Evolutionary conservation across 768 basidiomycete genomes (phyloP).

Genomic region (Boletales sp.): DNA sequence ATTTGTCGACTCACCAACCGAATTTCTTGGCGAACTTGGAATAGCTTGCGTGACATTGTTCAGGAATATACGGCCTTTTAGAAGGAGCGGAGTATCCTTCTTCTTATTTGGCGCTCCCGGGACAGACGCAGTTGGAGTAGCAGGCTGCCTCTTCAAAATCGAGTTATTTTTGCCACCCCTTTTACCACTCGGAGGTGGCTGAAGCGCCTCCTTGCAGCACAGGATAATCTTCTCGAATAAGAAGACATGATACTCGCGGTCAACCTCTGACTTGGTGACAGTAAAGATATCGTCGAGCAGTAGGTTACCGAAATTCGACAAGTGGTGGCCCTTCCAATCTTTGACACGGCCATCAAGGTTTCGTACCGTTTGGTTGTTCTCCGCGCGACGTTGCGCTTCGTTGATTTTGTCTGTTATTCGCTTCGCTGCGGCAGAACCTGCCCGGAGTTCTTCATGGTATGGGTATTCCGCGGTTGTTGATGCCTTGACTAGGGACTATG

Average conservation of each 20-base stretch:
- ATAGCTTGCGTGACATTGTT: conserved; percentile 90
- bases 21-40: conserved; percentile 53
- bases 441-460: conserved; percentile 75
- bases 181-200: conserved; percentile 54
- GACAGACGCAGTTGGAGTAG: conserved; percentile 45
- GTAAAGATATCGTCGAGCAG: conserved; percentile 93
- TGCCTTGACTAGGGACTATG: conserved; percentile 72
- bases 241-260: conserved; percentile 98
- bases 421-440: conserved; percentile 82
- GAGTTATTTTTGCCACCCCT: conserved; percentile 83
- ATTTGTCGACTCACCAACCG: conserved; percentile 50
- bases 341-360: conserved; percentile 84
- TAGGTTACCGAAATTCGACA: conserved; percentile 91
- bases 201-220: conserved; percentile 90
- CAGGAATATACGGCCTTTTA: conserved; percentile 96
- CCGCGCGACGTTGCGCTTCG: conserved; percentile 87
- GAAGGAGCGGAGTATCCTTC: conserved; percentile 75
- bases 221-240: conserved; percentile 98
- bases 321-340: conserved; percentile 98
- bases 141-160: conserved; percentile 79
- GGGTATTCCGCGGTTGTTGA: conserved; percentile 60
- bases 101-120: conserved; percentile 57
- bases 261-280: conserved; percentile 94
- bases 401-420: conserved; percentile 95
- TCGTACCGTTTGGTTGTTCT: conserved; percentile 88